A percentile compares a stretch with the other conserved stretches of the same genome.
Conservation (phyloP, 1,139 yeast genomes). For the Schwanniomyces etchellsii region DNA sequence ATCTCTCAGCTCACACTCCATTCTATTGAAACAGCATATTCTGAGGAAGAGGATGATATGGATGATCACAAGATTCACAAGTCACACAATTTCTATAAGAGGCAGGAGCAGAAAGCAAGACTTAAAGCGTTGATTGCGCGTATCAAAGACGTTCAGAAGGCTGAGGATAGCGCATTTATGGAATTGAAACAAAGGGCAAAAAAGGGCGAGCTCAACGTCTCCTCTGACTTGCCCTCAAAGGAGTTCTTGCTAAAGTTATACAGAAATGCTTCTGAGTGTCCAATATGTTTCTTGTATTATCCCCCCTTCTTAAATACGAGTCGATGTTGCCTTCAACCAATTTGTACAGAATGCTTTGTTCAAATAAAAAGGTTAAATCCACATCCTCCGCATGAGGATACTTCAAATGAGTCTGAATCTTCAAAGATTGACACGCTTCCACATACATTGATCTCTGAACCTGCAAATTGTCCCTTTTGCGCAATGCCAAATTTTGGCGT, state of each 20-base stretch:
- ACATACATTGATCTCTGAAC: constrained; percentile 71
- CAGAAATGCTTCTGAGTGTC: constrained; percentile 72
- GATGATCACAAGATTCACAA: constrained; percentile 55
- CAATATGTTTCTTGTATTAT: constrained; percentile 85
- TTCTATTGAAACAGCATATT: constrained; percentile 51
- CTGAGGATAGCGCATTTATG: constrained; percentile 44
- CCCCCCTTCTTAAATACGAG: constrained; percentile 76
- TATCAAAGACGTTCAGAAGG: constrained; percentile 47
- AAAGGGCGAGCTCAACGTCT: constrained; percentile 8
- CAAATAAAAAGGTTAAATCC: constrained; percentile 94
- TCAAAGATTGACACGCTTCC: constrained; percentile 31
- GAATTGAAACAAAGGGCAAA: constrained; percentile 30
- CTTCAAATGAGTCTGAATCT: constrained; percentile 15
- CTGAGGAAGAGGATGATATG: constrained; percentile 49
- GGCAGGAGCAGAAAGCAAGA: constrained; percentile 50
- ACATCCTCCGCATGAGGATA: constrained; percentile 80
- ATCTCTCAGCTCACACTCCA: constrained; percentile 54
- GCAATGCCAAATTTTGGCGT: constrained; percentile 85
- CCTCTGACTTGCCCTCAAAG: constrained; percentile 20
- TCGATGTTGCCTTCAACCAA: constrained; percentile 90
- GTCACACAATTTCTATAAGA: constrained; percentile 40
- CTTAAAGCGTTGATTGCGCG: constrained; percentile 45
- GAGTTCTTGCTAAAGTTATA: constrained; percentile 44
- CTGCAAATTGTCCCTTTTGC: constrained; percentile 92
- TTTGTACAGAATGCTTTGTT: constrained; percentile 95